phyloP scores from a whole-genome alignment of 257 asterid species.

The Striga asiatica region DNA sequence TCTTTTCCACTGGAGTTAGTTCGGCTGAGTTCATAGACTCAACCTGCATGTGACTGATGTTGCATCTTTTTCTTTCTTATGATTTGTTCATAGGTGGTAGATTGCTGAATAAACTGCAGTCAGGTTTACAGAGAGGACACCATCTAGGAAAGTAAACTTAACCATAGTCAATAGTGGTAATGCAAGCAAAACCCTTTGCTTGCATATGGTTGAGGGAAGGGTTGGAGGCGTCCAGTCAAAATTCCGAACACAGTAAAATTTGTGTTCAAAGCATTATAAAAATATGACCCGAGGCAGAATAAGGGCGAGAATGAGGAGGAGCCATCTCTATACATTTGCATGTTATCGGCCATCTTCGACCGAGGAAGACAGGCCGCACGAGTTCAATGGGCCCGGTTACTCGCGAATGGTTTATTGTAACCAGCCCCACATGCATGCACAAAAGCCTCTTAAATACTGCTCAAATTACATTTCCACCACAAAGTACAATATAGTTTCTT shows the following conservation, averaged over 20 bases:
- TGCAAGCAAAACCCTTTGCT: conserved; percentile 21
- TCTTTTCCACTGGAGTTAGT: conserved; percentile 15
- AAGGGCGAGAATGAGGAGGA: conserved; percentile 63
- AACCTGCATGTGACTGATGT: background rate
- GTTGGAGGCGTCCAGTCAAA: conserved; percentile 18
- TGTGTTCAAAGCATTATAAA: conserved; percentile 2
- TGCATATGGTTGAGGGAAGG: conserved; percentile 25
- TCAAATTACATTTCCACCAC: conserved; percentile 85
- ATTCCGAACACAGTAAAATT: conserved; percentile 4
- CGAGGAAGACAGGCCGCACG: conserved; percentile 48
- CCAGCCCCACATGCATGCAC: conserved; percentile 66
- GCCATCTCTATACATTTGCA: conserved; percentile 71
- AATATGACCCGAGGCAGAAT: conserved; percentile 67
- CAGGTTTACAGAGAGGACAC: conserved; percentile 6
- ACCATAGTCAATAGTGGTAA: conserved; percentile 11
- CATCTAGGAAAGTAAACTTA: conserved; percentile 6
- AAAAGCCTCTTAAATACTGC: conserved; percentile 65
- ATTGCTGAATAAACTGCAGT: conserved; percentile 7
- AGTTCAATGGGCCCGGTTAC: conserved; percentile 66
- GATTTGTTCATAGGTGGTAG: conserved; percentile 24
- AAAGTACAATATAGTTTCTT: conserved; percentile 71
- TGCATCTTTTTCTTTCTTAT: background rate
- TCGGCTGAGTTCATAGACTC: conserved; percentile 3
- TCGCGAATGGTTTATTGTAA: conserved; percentile 75
- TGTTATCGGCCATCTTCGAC: conserved; percentile 43